These are phyloP conservation scores for Rhizopus sp. DNA, from an alignment of 371 early-diverging fungal species.

Conservation along the genomic window DNA sequence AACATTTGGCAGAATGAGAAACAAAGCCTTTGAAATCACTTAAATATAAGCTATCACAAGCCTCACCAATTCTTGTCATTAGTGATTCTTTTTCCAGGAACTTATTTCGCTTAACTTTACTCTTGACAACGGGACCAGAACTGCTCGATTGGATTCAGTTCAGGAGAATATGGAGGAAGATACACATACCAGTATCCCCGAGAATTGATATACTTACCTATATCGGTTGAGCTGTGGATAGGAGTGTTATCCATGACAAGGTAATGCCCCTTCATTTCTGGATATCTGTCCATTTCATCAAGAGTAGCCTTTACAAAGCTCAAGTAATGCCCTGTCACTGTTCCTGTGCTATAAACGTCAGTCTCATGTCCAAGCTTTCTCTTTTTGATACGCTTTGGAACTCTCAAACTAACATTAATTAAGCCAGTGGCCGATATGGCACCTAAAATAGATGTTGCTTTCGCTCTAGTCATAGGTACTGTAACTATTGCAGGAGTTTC, in stretches of 20 bases:
- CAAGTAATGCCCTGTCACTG: constrained; percentile 5
- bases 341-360: not conserved
- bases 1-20: constrained; percentile 6
- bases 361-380: no score
- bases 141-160: constrained; percentile 16
- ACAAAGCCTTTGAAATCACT: constrained; percentile 9
- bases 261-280: constrained; percentile 5
- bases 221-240: not conserved
- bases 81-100: constrained; percentile 5
- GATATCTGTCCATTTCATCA: constrained; percentile 1
- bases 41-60: constrained; percentile 5
- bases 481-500: not conserved
- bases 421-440: constrained; percentile 9
- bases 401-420: no score
- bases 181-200: constrained; percentile 12
- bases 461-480: not conserved
- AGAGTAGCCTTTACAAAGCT: constrained; percentile 7
- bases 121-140: constrained; percentile 17
- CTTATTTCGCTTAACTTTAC: constrained; percentile 4
- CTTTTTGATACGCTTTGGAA: no score
- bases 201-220: not conserved
- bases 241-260: constrained; percentile 8
- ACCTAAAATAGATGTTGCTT: constrained; percentile 8
- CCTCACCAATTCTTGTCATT: constrained; percentile 5
- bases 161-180: constrained; percentile 11